phyloP scores from a whole-genome alignment of 2,329 filamentous ascomycete genomes.

The Trichophyton schoenleinii region DNA sequence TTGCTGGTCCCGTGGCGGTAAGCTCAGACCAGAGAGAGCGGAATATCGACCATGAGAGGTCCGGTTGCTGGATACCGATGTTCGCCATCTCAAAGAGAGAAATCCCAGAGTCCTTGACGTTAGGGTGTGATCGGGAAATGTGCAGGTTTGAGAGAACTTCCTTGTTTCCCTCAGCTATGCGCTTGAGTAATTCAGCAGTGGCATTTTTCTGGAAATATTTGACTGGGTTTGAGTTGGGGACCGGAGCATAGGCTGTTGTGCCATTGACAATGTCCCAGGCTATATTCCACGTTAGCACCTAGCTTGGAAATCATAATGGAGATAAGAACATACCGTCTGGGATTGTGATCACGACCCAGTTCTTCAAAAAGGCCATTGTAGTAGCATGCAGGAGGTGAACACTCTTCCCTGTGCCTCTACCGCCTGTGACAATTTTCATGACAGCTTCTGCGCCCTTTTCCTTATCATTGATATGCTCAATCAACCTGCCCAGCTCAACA shows the following conservation, averaged over 20 bases:
- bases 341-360: constrained; percentile 80
- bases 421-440: constrained; percentile 58
- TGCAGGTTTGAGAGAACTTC: constrained; percentile 45
- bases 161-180: constrained; percentile 60
- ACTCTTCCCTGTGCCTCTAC: constrained; percentile 71
- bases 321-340: constrained; percentile 58
- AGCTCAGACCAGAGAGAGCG: constrained; percentile 72
- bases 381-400: constrained; percentile 73
- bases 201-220: constrained; percentile 70
- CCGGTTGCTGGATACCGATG: constrained; percentile 58
- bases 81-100: constrained; percentile 57
- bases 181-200: constrained; percentile 58
- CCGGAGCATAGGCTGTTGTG: constrained; percentile 64
- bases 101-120: constrained; percentile 46
- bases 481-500: constrained; percentile 52
- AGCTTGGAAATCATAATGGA: background rate
- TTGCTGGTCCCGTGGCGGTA: constrained; percentile 36
- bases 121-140: constrained; percentile 43
- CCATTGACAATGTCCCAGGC: constrained; percentile 71
- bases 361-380: constrained; percentile 64
- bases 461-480: constrained; percentile 35
- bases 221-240: constrained; percentile 42
- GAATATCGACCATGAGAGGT: constrained; percentile 70
- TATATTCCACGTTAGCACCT: constrained; percentile 21
- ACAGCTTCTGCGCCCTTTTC: constrained; percentile 21